Percentiles rank a stretch among this genome's conserved stretches.
These are phyloP conservation scores for Tetradesmus obliquus DNA, from an alignment of 139 green algal genomes.

Conservation along the genomic window DNA sequence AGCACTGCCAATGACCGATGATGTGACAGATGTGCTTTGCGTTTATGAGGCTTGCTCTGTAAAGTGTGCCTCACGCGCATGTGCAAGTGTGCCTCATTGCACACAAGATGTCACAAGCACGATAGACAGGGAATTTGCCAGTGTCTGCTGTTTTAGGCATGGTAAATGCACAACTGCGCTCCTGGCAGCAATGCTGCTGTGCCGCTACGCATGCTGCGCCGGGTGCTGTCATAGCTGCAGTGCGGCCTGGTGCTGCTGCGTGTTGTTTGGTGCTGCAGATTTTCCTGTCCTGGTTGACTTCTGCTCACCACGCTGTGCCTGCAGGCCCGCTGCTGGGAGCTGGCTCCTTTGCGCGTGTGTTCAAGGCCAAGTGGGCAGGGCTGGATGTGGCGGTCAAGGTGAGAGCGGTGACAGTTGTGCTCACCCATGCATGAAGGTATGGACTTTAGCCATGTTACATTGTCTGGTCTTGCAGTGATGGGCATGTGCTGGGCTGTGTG, in stretches of 20 bases:
- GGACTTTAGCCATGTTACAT: background rate
- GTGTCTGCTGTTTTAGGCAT: too few relatives aligned
- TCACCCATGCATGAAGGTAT: background rate
- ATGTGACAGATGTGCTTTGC: background rate
- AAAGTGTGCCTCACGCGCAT: too few relatives aligned
- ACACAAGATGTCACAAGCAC: too few relatives aligned
- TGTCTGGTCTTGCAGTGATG: background rate
- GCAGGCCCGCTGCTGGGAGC: constrained; percentile 20
- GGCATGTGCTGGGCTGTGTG: background rate
- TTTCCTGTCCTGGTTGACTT: background rate
- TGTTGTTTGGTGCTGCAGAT: too few relatives aligned
- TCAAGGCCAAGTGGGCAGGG: constrained; percentile 18
- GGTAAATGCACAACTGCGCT: too few relatives aligned
- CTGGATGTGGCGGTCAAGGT: constrained; percentile 31
- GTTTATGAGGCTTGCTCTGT: background rate
- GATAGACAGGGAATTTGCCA: too few relatives aligned
- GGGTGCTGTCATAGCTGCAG: too few relatives aligned
- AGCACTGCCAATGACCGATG: too few relatives aligned
- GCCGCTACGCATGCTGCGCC: too few relatives aligned
- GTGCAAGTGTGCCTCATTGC: too few relatives aligned
- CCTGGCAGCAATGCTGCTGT: too few relatives aligned
- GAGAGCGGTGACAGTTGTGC: background rate
- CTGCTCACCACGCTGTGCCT: background rate
- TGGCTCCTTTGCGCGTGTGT: constrained; percentile 22
- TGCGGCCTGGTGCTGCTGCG: too few relatives aligned